Percentiles rank a stretch among this genome's conserved stretches.
These are phyloP conservation scores for Pelargonium nanum DNA, from an alignment of 345 rosid species.

Conservation along the genomic window DNA sequence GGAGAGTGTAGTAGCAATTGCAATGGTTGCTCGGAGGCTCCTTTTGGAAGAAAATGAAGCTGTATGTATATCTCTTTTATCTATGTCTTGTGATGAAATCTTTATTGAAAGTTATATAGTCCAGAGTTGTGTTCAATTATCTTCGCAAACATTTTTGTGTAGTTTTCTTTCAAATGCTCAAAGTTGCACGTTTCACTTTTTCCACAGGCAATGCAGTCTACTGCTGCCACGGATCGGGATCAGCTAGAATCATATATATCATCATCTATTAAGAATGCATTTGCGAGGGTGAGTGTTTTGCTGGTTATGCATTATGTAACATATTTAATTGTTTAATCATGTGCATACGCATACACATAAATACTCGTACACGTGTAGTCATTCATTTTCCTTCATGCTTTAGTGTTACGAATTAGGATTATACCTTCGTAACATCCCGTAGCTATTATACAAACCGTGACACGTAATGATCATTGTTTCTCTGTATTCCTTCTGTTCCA, in stretches of 20 bases:
- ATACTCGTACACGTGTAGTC: background rate
- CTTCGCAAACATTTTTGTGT: background rate
- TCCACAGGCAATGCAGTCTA: constrained; percentile 50
- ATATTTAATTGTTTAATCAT: background rate
- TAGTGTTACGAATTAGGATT: too few relatives aligned
- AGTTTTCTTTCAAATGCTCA: background rate
- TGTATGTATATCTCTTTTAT: constrained; percentile 24
- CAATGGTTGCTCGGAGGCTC: constrained; percentile 85
- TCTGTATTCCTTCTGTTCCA: too few relatives aligned
- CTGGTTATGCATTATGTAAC: background rate
- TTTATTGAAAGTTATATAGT: background rate
- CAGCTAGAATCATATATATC: constrained; percentile 76
- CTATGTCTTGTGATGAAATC: background rate
- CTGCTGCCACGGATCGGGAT: constrained; percentile 53
- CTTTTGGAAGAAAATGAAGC: constrained; percentile 78
- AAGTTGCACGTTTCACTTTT: background rate
- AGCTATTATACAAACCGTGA: too few relatives aligned
- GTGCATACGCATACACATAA: too few relatives aligned
- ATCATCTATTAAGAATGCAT: constrained; percentile 71
- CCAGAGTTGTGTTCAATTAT: background rate
- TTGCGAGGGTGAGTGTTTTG: constrained; percentile 53
- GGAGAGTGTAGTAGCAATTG: constrained; percentile 69
- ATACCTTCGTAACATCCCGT: too few relatives aligned
- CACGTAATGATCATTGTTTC: too few relatives aligned
- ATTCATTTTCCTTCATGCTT: background rate